These are phyloP conservation scores for Lagerstroemia speciosa DNA, from an alignment of 345 rosid genomes.

Conservation along the genomic window DNA sequence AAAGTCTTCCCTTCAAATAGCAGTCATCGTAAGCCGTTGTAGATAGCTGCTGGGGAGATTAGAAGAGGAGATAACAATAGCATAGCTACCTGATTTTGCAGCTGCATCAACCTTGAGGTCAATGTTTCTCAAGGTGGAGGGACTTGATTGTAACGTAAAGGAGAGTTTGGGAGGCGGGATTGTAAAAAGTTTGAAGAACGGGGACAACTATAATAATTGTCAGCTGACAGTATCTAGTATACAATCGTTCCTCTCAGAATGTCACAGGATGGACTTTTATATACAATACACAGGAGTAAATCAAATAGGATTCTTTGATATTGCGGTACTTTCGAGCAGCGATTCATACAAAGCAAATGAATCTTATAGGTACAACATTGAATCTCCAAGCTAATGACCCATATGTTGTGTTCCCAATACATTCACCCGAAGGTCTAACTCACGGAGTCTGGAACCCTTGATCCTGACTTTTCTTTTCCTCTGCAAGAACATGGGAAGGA, in stretches of 20 bases:
- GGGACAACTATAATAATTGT: too few relatives aligned
- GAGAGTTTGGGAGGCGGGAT: too few relatives aligned
- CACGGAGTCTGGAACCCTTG: not conserved
- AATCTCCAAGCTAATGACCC: not conserved
- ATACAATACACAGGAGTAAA: not conserved
- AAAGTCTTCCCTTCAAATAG: too few relatives aligned
- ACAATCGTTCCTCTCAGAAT: not conserved
- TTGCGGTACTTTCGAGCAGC: not conserved
- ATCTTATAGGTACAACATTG: not conserved
- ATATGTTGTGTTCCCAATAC: not conserved
- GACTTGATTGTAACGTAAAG: too few relatives aligned
- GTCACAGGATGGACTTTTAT: not conserved
- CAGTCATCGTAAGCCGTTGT: too few relatives aligned
- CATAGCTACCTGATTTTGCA: too few relatives aligned
- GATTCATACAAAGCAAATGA: not conserved
- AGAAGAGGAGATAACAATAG: too few relatives aligned
- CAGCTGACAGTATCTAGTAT: too few relatives aligned
- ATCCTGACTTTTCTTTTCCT: not conserved
- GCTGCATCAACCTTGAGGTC: too few relatives aligned
- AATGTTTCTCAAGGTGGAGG: too few relatives aligned
- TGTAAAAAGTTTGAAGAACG: too few relatives aligned
- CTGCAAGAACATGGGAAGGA: not conserved
- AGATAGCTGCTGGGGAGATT: too few relatives aligned
- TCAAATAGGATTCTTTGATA: not conserved
- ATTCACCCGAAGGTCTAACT: not conserved